Base-by-base conservation (phyloP, 2,329 filamentous ascomycete genomes). In the Colletotrichum nymphaeae region DNA sequence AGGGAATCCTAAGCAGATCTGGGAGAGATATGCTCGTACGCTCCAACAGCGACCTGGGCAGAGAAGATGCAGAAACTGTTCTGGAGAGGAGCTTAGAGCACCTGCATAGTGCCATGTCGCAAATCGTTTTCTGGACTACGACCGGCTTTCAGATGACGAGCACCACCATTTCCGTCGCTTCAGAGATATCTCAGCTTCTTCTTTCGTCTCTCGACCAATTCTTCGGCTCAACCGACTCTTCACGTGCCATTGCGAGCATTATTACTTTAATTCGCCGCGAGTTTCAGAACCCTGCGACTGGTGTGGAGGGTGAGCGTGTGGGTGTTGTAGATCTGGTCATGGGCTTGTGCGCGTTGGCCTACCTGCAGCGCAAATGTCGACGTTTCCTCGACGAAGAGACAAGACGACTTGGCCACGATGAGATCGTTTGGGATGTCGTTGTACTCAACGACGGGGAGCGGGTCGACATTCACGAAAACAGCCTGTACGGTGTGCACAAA, bases 221-320 rank as follows among this genome's bases (percentile, higher is more conserved):
- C 52, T 88, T 93, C 32, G 91, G 91, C 16, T 91, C 90, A 2
- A 93, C 91, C n/a, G 91, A 93, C 78, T 92, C 91, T 2, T 93
- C 91, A 2, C 84, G 91, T 53, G 91, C 91, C 12, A 91, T 93
- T 72, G 90, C 91, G 2, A 91, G 90, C 78, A 93, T 93, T 77
- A 87, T 93, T 75, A 89, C 89, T 1, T 82, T 93, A 37, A 88
- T 93, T 59, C 87, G 90, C 35, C 86, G 90, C 70, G 91, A 93
- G 79, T 92, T 93, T 72, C 87, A 88, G 65, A 91, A 92, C 71
- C 90, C 91, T 0, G 87, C 88, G 9, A 92, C 90, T 0, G 90
- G 90, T 5, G 83, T 84, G 3, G 84, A 86, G 58, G 89, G 89
- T 9, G 91, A 93, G 78, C 87, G 84, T 58, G 89, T 93, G 26